A percentile compares a stretch with the other conserved stretches of the same genome.
These are phyloP conservation scores for Suillus subalutaceus DNA, from an alignment of 768 basidiomycete genomes.

Conservation along the genomic window DNA sequence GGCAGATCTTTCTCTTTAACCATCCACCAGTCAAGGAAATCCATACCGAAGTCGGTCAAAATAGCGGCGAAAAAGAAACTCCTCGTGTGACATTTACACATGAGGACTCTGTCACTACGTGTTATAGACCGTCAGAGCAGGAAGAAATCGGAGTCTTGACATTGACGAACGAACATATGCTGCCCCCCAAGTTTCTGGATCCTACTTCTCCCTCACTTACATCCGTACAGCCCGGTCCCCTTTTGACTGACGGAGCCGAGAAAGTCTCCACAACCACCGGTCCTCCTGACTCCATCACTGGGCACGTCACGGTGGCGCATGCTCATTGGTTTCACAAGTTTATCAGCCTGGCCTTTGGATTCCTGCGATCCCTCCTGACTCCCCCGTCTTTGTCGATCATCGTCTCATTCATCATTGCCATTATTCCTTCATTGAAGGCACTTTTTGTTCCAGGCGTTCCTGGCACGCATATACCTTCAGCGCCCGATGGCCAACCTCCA, in stretches of 20 bases:
- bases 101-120: neutral
- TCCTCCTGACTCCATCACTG: neutral
- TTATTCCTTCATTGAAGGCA: conserved; percentile 59
- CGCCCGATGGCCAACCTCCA: conserved; percentile 71
- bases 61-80: neutral
- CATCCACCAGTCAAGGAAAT: neutral
- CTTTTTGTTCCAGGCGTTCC: conserved; percentile 54
- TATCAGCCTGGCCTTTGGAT: conserved; percentile 5
- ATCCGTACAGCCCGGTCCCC: neutral
- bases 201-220: neutral
- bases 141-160: neutral
- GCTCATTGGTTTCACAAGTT: conserved; percentile 8
- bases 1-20: neutral
- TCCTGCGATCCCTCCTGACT: conserved; percentile 43
- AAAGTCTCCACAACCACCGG: no score
- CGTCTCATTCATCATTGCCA: conserved; percentile 54
- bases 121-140: neutral
- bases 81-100: neutral
- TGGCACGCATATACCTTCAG: conserved; percentile 45
- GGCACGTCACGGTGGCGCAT: neutral
- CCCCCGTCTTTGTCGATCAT: conserved; percentile 59
- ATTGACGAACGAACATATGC: neutral
- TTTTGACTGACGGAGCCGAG: neutral
- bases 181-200: neutral
- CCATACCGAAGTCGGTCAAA: neutral